Base-by-base conservation (phyloP, 805 yeast genomes). In the Hyphopichia homilentoma region DNA sequence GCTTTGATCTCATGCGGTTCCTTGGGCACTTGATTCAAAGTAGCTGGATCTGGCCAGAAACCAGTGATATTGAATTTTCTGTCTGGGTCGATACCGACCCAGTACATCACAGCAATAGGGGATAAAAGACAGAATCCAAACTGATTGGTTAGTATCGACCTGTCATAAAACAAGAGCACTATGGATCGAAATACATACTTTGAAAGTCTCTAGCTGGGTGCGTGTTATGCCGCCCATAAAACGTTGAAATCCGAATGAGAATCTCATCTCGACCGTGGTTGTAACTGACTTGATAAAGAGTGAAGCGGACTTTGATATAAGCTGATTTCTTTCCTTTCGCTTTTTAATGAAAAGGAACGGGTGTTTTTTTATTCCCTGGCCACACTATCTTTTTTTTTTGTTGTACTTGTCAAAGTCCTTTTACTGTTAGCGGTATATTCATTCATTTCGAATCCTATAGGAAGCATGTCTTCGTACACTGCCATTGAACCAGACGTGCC, bases 41-140 rank as follows among this genome's bases (percentile, higher is more conserved):
- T 83, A 25, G 84, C 83, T 25, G 96, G 96, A 56, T 88, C 97
- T 3, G 97, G 97, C 95, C 96, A 88, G 61, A 86, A 89, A 14
- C 96, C 96, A 6, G 95, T 94, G 29, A 88, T 80, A 52, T 87
- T 85, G 57, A 89, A 79, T 64, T 87, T 89, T 47, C 70, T 76
- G 57, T 89, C 95, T 2, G 97, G 83, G 48, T 89, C 89, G 24
- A 83, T 74, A 53, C 97, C 97, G 27, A 87, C 89, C 48, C 83
- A 89, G 59, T 86, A 82, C 97, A 89, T 89, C 50, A 87, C 83
- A n/a, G 77, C 73, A 29, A 89, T 84, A 0, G 97, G 97, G 1
- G 94, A 77, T 46, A 87, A 64, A 27, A 89, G 75, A 54, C 84
- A 89, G 51, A 88, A 82, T 0, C 95, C 79, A 60, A 87, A 86